Evolutionary conservation across 2,329 filamentous ascomycete species (phyloP).

Genomic region (Beauveria caledonica): DNA sequence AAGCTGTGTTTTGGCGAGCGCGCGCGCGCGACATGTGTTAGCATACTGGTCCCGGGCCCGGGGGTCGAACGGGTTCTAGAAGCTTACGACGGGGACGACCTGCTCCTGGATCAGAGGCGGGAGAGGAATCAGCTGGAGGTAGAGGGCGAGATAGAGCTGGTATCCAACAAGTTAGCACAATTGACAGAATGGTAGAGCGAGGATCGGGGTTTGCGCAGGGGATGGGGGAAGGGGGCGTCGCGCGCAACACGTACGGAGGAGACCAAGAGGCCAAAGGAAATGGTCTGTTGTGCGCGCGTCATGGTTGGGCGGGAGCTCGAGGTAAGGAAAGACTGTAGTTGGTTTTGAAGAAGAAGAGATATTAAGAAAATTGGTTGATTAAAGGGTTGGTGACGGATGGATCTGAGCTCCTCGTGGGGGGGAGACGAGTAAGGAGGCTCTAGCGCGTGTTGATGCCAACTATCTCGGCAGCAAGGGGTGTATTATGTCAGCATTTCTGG

Average conservation of each 20-base stretch:
- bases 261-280: constrained; percentile 79
- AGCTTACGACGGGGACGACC: constrained; percentile 78
- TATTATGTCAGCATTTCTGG: constrained; percentile 10
- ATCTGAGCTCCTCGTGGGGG: background rate
- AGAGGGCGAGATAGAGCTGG: constrained; percentile 82
- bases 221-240: background rate
- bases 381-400: background rate
- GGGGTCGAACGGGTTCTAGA: background rate
- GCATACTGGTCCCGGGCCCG: background rate
- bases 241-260: constrained; percentile 57
- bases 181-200: background rate
- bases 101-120: constrained; percentile 71
- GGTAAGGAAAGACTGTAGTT: constrained; percentile 12
- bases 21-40: background rate
- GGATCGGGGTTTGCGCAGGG: background rate
- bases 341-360: background rate
- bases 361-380: background rate
- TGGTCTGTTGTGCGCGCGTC: constrained; percentile 90
- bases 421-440: constrained; percentile 10
- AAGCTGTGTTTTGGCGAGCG: constrained; percentile 45
- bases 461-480: constrained; percentile 8
- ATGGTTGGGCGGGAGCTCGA: constrained; percentile 45
- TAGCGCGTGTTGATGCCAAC: constrained; percentile 9
- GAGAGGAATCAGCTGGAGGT: constrained; percentile 74
- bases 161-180: constrained; percentile 15